Conservation (phyloP, 2,329 filamentous ascomycete genomes). For the Alternaria sp. region DNA sequence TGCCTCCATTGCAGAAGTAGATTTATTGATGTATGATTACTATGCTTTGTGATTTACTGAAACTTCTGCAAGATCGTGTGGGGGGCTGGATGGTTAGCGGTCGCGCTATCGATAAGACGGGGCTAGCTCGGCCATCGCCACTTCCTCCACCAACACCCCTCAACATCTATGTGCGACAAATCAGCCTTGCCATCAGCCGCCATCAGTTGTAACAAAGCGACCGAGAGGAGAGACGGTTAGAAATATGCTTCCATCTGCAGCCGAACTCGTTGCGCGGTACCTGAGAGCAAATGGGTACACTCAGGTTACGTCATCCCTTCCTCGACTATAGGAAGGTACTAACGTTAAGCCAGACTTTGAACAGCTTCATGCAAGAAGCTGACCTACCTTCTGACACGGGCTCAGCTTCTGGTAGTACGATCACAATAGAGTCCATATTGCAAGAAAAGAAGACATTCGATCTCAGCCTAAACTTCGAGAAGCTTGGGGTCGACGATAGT, state of each 20-base stretch:
- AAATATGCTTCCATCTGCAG: conserved; percentile 50
- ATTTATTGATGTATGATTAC: not conserved
- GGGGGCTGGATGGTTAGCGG: not conserved
- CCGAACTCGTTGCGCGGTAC: conserved; percentile 55
- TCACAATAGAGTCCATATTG: conserved; percentile 68
- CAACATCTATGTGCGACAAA: not conserved
- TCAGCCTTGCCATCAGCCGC: not conserved
- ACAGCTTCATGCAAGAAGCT: conserved; percentile 67
- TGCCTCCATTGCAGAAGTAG: conserved; percentile 21
- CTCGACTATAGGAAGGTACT: conserved; percentile 6
- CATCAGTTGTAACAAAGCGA: not conserved
- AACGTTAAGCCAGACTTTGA: conserved; percentile 59
- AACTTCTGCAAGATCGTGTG: conserved; percentile 15
- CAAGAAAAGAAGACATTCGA: conserved; percentile 69
- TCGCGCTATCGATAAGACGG: conserved; percentile 15
- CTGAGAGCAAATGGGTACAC: conserved; percentile 52
- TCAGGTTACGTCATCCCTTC: conserved; percentile 43
- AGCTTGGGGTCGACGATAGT: conserved; percentile 57
- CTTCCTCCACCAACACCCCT: not conserved
- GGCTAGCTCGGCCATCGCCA: conserved; percentile 7
- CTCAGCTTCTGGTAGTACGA: conserved; percentile 50
- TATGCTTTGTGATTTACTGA: conserved; percentile 2
- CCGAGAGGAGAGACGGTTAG: too few relatives aligned
- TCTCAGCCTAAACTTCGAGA: conserved; percentile 64
- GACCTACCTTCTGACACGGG: conserved; percentile 63